Base-by-base conservation (phyloP, 2,329 filamentous ascomycete genomes). In the Diaporthe amygdali region DNA sequence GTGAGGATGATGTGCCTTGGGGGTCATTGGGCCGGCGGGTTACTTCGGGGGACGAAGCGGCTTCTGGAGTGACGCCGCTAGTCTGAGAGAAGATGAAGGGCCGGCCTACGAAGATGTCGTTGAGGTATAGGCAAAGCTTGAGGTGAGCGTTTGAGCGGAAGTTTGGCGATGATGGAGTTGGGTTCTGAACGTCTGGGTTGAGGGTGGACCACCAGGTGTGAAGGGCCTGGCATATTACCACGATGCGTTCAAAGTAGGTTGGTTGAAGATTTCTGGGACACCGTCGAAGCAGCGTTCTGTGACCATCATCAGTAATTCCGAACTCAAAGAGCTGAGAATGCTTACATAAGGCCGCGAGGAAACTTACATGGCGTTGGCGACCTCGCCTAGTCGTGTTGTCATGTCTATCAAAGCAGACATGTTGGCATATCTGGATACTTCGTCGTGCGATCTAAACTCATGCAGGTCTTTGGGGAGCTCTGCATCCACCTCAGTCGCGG, bases 71-170 rank as follows among this genome's bases (percentile, higher is more conserved):
- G n/a, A 51, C 34, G 6, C 52, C 54, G 14, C 25, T 47, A 0
- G 68, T 75, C 72, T 75, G 76, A 70, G 79, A 81, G 72, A 88
- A 85, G 25, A 89, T 83, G 74, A 89, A 89, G 2, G 85, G 85
- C 2, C 87, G 83, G 20, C 87, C 87, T 66, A 87, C 82, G 71
- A 87, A 89, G 75, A 89, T 86, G 52, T 86, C 82, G 3, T 86
- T 82, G 52, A 88, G 80, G 74, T 86, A 87, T 75, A 87, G 87
- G 71, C 87, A 86, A 3, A 89, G 80, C 68, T 85, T 84, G 10
- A 89, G 77, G 69, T 89, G 87, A 47, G 86, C 83, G 52, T 85
- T 84, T 6, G 84, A 82, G 12, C 87, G 84, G 67, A 85, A 85
- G 5, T 84, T 76, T 3, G 81, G 79, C 3, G 81, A 79, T 5